A percentile compares a stretch with the other conserved stretches of the same genome.
Conservation (phyloP, 2,329 filamentous ascomycete genomes). For the Aspergillus transmontanensis region DNA sequence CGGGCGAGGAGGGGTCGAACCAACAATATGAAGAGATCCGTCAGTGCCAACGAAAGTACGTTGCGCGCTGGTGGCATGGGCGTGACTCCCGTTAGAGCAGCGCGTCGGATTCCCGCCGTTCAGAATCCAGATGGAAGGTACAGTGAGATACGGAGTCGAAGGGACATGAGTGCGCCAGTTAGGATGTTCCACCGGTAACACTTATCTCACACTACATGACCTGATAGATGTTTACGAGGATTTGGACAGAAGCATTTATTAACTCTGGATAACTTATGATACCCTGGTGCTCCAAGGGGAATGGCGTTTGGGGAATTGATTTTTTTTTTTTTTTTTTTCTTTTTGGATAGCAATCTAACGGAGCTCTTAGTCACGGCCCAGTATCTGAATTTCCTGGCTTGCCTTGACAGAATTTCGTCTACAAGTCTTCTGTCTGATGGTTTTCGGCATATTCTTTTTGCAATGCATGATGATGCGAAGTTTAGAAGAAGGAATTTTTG, state of each 20-base stretch:
- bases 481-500: not conserved
- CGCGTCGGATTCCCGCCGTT: constrained; percentile 38
- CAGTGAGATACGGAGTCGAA: constrained; percentile 31
- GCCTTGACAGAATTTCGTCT: not conserved
- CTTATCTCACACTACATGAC: not conserved
- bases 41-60: constrained; percentile 41
- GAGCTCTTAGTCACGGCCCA: not conserved
- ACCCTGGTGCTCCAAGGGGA: constrained; percentile 29
- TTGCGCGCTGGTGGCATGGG: constrained; percentile 29
- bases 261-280: constrained; percentile 21
- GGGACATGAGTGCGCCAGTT: constrained; percentile 43
- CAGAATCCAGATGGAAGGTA: constrained; percentile 32
- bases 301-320: constrained; percentile 16
- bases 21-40: constrained; percentile 45
- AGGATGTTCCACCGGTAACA: constrained; percentile 33
- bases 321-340: too few relatives aligned
- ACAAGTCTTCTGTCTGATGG: not conserved
- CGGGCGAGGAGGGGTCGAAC: constrained; percentile 50
- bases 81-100: constrained; percentile 27
- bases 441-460: not conserved
- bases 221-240: constrained; percentile 1
- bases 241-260: not conserved
- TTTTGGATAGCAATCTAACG: not conserved
- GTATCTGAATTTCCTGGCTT: not conserved
- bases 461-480: not conserved